Evolutionary conservation across 495 filamentous ascomycete genomes (phyloP).

Genomic region (Penicillium odoratum): DNA sequence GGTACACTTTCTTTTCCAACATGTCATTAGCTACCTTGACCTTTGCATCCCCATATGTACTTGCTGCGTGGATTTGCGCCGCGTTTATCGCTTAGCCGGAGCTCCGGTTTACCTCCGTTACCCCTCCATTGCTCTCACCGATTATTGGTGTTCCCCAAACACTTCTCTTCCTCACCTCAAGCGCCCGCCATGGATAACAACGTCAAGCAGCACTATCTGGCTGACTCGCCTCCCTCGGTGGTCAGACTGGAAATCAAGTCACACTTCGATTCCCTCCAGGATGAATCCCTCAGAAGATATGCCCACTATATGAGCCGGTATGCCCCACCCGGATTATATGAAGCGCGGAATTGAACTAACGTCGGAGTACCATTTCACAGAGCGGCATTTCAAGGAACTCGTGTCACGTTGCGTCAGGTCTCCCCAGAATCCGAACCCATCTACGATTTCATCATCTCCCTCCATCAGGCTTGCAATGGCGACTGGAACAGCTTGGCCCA

Average conservation of each 20-base stretch:
- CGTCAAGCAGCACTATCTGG: slow-evolving; percentile 68
- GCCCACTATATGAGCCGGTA: slow-evolving; percentile 90
- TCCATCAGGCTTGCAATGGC: slow-evolving; percentile 71
- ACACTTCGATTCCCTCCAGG: slow-evolving; percentile 81
- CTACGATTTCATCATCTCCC: slow-evolving; percentile 83
- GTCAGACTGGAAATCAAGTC: slow-evolving; percentile 83
- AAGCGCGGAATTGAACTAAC: background rate
- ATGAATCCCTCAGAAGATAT: slow-evolving; percentile 71
- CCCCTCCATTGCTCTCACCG: slow-evolving; percentile 31
- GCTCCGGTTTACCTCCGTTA: slow-evolving; percentile 29
- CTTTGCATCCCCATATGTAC: slow-evolving; percentile 20
- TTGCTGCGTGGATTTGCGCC: slow-evolving; percentile 28
- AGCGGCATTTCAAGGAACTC: slow-evolving; percentile 79
- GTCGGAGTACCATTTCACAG: slow-evolving; percentile 40
- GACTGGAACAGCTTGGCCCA: slow-evolving; percentile 73
- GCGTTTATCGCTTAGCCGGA: slow-evolving; percentile 35
- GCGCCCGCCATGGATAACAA: slow-evolving; percentile 40
- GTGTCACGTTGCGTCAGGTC: slow-evolving; percentile 83
- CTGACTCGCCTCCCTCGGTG: slow-evolving; percentile 84
- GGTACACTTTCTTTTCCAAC: background rate
- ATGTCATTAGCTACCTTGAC: slow-evolving; percentile 26
- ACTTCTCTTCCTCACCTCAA: slow-evolving; percentile 18
- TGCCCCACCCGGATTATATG: slow-evolving; percentile 10
- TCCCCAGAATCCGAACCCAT: slow-evolving; percentile 89
- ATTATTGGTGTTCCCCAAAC: slow-evolving; percentile 16